Base-by-base conservation (phyloP, 1,284 basidiomycete species). In the Rhodotorula sp. region DNA sequence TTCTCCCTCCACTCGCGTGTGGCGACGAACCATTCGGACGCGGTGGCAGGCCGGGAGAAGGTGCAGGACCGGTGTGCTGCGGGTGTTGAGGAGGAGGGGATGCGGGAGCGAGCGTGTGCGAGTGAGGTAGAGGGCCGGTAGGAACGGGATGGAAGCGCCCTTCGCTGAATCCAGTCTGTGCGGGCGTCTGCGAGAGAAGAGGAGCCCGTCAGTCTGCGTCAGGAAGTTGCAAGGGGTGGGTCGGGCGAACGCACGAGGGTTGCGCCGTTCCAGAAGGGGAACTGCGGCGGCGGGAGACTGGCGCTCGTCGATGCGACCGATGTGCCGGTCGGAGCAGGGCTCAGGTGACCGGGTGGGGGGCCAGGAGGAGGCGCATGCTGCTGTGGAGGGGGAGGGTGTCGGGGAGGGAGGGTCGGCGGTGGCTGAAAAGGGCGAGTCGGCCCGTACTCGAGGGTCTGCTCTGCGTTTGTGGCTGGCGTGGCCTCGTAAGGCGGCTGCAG, bases 251-350 rank as follows among this genome's bases (percentile, higher is more conserved):
- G 42, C n/a, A 66, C 65, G 25, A 76, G 56, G 25, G 27, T 58
- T 4, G 70, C 53, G 5, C 74, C 74, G 64, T 76, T 76, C 74
- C 72, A 76, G 52, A 76, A 76, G 10, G 74, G 74, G 48, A 74
- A 74, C 21, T 49, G 48, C 0, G 74, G 73, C 8, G 70, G 73
- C 12, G 64, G 61, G 10, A 69, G 44, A 8, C 34, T 56, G 16
- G 50, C 41, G 21, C 34, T 17, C 0, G 58, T 27, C 55, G 57
- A 44, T 12, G 16, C 17, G 9, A 23, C 50, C 4, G 61, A 61
- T 3, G 58, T 53, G 45, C 46, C 56, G 41, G 27, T 16, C 3
- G 52, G 68, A 16, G 42, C 63, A 21, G 57, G 21, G 13, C 56
- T 19, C 42, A 23, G 57, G 44, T 14, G 21, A 45, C 0, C n/a